A percentile compares a stretch with the other conserved stretches of the same genome.
phyloP scores from a whole-genome alignment of 768 basidiomycete species.

The Leccinellum luteum region DNA sequence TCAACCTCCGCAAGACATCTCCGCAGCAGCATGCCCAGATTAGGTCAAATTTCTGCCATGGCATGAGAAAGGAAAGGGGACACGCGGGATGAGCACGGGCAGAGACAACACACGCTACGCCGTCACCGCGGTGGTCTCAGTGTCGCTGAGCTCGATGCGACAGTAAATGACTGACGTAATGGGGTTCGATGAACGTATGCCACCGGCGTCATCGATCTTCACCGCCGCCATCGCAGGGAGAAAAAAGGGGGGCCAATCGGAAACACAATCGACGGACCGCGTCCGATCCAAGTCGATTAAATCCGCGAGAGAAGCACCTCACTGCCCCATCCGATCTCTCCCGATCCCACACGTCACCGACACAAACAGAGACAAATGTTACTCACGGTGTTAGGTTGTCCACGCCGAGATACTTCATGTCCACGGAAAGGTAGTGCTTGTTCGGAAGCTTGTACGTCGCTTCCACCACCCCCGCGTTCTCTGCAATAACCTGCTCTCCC shows the following conservation, averaged over 20 bases:
- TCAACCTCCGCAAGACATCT: conserved; percentile 5
- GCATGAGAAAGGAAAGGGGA: conserved; percentile 2
- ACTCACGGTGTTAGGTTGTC: conserved; percentile 69
- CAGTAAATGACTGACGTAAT: conserved; percentile 21
- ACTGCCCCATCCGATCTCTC: conserved; percentile 3
- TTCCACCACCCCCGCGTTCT: conserved; percentile 55
- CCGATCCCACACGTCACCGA: conserved; percentile 23
- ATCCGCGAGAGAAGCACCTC: background rate
- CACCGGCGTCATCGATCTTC: conserved; percentile 30
- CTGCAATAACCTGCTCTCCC: conserved; percentile 66
- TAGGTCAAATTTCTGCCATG: background rate
- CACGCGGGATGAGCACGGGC: background rate
- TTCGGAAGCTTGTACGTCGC: conserved; percentile 84
- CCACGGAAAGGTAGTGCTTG: conserved; percentile 91
- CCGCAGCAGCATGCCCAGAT: conserved; percentile 12
- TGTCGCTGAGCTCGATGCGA: background rate
- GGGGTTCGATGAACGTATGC: conserved; percentile 16
- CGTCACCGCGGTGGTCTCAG: conserved; percentile 15
- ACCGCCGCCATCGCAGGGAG: conserved; percentile 14
- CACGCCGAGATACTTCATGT: conserved; percentile 69
- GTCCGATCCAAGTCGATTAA: background rate
- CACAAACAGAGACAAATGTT: conserved; percentile 6
- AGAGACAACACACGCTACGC: background rate
- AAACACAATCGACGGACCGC: background rate
- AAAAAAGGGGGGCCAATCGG: conserved; percentile 11